phyloP scores from a whole-genome alignment of 2,329 filamentous ascomycete species.

The Ceratocystis albifundus region DNA sequence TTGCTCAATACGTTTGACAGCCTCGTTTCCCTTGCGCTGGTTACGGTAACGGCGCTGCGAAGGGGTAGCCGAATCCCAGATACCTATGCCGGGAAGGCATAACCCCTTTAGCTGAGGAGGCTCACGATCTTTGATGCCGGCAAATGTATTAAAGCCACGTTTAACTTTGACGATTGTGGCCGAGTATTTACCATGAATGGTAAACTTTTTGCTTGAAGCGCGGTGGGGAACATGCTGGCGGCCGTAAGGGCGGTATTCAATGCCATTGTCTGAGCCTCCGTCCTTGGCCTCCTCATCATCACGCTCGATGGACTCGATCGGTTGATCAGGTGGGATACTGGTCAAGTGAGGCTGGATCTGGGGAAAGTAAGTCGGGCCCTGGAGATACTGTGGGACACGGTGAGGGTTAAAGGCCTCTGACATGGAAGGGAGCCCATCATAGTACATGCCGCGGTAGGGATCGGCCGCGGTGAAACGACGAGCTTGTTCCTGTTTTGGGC shows the following conservation, averaged over 20 bases:
- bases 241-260: conserved; percentile 18
- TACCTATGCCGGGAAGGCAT: conserved; percentile 65
- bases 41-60: conserved; percentile 64
- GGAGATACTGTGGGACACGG: neutral
- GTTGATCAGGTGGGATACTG: conserved; percentile 2
- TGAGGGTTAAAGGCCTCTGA: conserved; percentile 1
- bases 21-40: conserved; percentile 63
- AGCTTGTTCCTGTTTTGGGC: conserved; percentile 16
- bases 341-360: neutral
- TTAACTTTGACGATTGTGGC: conserved; percentile 20
- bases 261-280: neutral
- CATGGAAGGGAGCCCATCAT: conserved; percentile 1
- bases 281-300: neutral
- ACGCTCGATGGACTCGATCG: neutral
- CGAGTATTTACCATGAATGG: conserved; percentile 17
- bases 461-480: conserved; percentile 17
- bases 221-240: neutral
- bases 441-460: conserved; percentile 22
- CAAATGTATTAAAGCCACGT: conserved; percentile 19
- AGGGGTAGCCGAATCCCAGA: conserved; percentile 68
- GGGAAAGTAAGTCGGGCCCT: neutral
- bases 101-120: conserved; percentile 49
- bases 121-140: conserved; percentile 16
- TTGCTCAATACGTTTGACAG: conserved; percentile 54
- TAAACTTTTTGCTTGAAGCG: conserved; percentile 8